Conservation (phyloP, 1,284 basidiomycete genomes). For the Laetiporus sulphureus region DNA sequence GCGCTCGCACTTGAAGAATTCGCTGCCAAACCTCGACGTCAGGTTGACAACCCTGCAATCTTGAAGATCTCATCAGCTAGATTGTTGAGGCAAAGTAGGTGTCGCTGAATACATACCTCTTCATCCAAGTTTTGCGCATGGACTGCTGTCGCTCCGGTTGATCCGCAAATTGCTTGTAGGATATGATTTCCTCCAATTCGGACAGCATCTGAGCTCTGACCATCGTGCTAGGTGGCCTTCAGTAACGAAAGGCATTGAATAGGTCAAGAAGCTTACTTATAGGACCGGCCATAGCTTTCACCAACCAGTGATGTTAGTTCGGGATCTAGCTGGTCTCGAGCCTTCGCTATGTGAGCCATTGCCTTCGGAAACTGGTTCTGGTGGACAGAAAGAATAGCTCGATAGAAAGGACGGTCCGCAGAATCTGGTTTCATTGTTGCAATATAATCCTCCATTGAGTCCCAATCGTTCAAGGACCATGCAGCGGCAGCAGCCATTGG, state of each 20-base stretch:
- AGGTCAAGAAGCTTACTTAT: constrained; percentile 63
- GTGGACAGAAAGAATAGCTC: constrained; percentile 93
- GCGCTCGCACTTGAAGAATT: constrained; percentile 91
- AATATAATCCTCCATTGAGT: constrained; percentile 98
- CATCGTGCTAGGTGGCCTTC: constrained; percentile 59
- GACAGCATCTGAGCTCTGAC: constrained; percentile 99
- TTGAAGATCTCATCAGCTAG: constrained; percentile 24
- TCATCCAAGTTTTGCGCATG: constrained; percentile 94
- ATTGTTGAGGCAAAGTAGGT: neutral
- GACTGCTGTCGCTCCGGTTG: constrained; percentile 86
- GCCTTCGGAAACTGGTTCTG: constrained; percentile 95
- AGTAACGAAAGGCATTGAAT: constrained; percentile 8
- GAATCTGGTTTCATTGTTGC: constrained; percentile 91
- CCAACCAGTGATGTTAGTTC: constrained; percentile 92
- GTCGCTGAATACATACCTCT: constrained; percentile 48
- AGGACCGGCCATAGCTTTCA: constrained; percentile 94
- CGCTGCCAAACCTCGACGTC: constrained; percentile 99
- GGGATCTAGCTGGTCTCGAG: constrained; percentile 90
- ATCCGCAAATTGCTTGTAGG: constrained; percentile 92
- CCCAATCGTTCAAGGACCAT: constrained; percentile 97
- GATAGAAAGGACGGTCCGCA: constrained; percentile 93
- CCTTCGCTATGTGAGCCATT: constrained; percentile 85
- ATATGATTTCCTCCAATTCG: constrained; percentile 96
- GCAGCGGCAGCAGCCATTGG: constrained; percentile 96
- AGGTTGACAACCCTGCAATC: constrained; percentile 92